Evolutionary conservation across 164 flowering plant genomes (phyloP).

Genomic region (Brasenia schreberi): DNA sequence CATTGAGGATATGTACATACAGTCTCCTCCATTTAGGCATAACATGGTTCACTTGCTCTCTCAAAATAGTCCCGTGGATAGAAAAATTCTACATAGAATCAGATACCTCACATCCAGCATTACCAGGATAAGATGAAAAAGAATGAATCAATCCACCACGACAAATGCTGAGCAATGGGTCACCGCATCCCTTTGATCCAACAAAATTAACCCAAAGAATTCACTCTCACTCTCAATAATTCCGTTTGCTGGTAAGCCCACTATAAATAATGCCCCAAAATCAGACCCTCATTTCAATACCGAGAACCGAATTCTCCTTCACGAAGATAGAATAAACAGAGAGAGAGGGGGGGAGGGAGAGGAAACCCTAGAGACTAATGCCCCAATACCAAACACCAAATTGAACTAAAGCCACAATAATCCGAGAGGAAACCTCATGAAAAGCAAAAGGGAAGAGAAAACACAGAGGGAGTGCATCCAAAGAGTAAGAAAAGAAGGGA

Average conservation of each 20-base stretch:
- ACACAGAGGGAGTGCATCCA: background rate
- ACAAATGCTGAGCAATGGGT: background rate
- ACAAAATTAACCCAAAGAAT: background rate
- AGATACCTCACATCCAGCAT: background rate
- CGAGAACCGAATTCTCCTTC: background rate
- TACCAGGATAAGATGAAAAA: background rate
- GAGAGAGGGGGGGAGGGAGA: background rate
- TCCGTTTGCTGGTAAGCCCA: background rate
- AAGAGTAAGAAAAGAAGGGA: background rate
- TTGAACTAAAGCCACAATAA: background rate
- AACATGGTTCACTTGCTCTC: no score
- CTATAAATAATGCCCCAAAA: background rate
- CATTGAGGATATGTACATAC: no score
- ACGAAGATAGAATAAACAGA: background rate
- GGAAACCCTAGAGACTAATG: background rate
- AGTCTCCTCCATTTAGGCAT: no score
- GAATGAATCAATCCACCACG: background rate
- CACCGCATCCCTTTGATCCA: background rate
- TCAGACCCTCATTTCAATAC: background rate
- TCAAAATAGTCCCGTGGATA: no score
- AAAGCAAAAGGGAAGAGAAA: background rate
- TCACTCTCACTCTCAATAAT: background rate
- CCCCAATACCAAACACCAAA: background rate
- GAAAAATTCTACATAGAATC: no score
- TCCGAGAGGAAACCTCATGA: background rate